Base-by-base conservation (phyloP, 306 rosid species). In the Abrus pulchellus region DNA sequence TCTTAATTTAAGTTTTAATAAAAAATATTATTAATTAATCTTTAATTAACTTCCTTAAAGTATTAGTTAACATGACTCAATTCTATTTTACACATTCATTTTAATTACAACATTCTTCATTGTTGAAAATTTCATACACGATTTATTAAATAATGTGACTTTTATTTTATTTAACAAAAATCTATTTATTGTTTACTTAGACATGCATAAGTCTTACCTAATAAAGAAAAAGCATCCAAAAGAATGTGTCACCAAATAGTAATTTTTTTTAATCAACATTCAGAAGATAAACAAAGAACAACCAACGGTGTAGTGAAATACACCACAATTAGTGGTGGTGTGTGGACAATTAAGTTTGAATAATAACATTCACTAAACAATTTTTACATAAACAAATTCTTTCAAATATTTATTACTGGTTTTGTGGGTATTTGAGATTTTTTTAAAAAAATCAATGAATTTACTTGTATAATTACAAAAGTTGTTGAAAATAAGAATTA, bases 261-360 rank as follows among this genome's bases (percentile, higher is more conserved):
- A 27, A 27, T 4, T 6, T 55, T 55, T 55, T 57, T 57, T 3
- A 29, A 72, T 53, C 36, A 11, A 72, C 36, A 36, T 53, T 36
- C 3, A 34, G 13, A 71, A 38, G 54, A 72, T 73, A 73, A 33
- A 10, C 38, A 72, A 40, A 47, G 41, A 68, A 49, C 50, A 44
- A 44, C 20, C 1, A 29, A 28, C n/a, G 70, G 0, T 30, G 14
- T 60, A 27, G 50, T 56, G 27, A 44, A 45, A 43, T 7, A 9
- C 43, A 33, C 7, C 11, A 6, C 40, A 32, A 27, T 3, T 12
- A 33, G 4, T 63, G 5, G n/a, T 6, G 30, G 67, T 10, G 32
- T 32, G 11, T 32, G 43, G 20, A 62, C 68, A 34, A 1, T 62
- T 20, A 27, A 67, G 34, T n/a, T 44, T 9, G 10, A 29, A 49